These are phyloP conservation scores for Fusarium caatingaense DNA, from an alignment of 2,329 filamentous ascomycete genomes.

Conservation along the genomic window DNA sequence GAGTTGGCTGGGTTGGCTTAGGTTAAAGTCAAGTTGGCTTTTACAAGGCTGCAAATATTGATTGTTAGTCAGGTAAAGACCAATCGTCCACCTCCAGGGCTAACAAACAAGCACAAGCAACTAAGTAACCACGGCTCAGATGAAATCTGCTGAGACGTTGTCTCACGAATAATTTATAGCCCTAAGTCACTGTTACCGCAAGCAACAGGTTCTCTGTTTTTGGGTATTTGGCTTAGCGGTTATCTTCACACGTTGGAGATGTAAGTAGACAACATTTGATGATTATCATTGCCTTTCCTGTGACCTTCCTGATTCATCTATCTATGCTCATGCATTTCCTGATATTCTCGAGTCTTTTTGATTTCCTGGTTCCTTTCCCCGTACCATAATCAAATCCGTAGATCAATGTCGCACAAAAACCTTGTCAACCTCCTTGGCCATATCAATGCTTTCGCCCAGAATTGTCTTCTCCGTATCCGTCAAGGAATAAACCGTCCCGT, in stretches of 20 bases:
- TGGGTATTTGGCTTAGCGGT: no score
- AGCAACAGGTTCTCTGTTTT: no score
- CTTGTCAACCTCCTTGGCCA: conserved; percentile 22
- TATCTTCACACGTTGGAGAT: not conserved
- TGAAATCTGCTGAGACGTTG: not conserved
- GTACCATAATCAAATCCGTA: not conserved
- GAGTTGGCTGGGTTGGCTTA: not conserved
- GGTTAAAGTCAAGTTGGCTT: not conserved
- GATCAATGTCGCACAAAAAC: not conserved
- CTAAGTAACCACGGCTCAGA: not conserved
- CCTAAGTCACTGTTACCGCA: no score
- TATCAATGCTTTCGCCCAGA: conserved; percentile 15
- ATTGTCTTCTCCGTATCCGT: conserved; percentile 5
- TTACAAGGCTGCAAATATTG: not conserved
- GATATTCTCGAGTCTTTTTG: not conserved
- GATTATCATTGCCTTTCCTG: not conserved
- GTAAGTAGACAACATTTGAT: not conserved
- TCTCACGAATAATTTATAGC: no score
- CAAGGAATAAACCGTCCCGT: conserved; percentile 6
- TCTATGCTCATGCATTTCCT: conserved; percentile 3
- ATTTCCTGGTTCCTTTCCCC: not conserved
- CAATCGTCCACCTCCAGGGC: not conserved
- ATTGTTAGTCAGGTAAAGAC: not conserved
- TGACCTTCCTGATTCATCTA: not conserved
- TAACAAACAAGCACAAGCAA: not conserved